Conservation (phyloP, 2,329 filamentous ascomycete species). For the Fonsecaea erecta region DNA sequence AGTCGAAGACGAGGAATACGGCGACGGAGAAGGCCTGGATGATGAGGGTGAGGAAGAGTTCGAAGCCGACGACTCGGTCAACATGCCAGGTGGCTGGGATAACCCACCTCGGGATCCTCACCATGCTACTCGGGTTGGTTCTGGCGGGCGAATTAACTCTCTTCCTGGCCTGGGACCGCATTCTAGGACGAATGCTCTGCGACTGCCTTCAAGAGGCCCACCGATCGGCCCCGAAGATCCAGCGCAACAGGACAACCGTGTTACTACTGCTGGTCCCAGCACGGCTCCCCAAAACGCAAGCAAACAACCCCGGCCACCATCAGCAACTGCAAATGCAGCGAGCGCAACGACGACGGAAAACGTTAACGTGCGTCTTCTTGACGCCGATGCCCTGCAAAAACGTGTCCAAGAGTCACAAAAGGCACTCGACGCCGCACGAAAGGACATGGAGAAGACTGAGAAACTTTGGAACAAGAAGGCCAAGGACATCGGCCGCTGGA, state of each 20-base stretch:
- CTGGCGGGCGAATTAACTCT: conserved; percentile 16
- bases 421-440: conserved; percentile 73
- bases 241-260: conserved; percentile 3
- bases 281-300: neutral
- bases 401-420: conserved; percentile 53
- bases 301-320: neutral
- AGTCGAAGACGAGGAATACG: conserved; percentile 22
- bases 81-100: conserved; percentile 31
- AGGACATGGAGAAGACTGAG: conserved; percentile 63
- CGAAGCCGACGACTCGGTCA: conserved; percentile 14
- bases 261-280: neutral
- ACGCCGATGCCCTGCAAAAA: conserved; percentile 46
- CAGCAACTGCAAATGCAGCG: neutral
- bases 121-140: conserved; percentile 2
- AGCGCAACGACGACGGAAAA: neutral
- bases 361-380: conserved; percentile 46
- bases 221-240: neutral
- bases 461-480: conserved; percentile 44
- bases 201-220: conserved; percentile 8
- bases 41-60: conserved; percentile 13
- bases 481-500: conserved; percentile 36
- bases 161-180: conserved; percentile 26
- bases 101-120: conserved; percentile 7
- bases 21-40: conserved; percentile 27
- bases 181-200: conserved; percentile 23